Conservation (phyloP, 1,284 basidiomycete genomes). For the Malassezia pachydermatis region DNA sequence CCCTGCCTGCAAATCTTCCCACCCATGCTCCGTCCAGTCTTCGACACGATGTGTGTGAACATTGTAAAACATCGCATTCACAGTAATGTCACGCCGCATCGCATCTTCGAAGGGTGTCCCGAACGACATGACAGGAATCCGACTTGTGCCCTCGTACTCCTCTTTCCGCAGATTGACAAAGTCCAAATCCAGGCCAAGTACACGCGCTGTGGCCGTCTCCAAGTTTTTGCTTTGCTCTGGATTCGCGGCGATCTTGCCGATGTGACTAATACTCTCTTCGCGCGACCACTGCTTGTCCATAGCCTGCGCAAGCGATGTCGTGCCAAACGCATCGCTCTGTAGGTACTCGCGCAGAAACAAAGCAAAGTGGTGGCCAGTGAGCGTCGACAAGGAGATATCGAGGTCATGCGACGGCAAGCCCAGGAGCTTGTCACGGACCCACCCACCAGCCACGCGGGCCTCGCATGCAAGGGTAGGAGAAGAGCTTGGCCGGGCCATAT, state of each 20-base stretch:
- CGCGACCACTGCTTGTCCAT: not conserved
- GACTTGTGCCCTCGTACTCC: constrained; percentile 67
- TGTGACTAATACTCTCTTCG: constrained; percentile 29
- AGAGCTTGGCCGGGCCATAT: constrained; percentile 3
- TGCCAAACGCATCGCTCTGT: constrained; percentile 49
- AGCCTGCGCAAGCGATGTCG: constrained; percentile 37
- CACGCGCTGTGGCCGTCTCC: constrained; percentile 81
- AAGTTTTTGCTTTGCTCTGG: constrained; percentile 97
- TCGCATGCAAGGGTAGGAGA: constrained; percentile 17
- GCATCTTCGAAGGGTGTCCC: constrained; percentile 91
- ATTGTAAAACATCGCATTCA: constrained; percentile 95
- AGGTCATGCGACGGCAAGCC: constrained; percentile 77
- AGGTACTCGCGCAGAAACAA: constrained; percentile 65
- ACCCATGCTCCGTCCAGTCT: constrained; percentile 75
- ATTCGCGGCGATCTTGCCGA: constrained; percentile 77
- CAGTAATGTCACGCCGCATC: constrained; percentile 78
- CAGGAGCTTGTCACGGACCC: constrained; percentile 94
- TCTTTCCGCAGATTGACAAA: constrained; percentile 91
- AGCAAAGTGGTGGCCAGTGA: constrained; percentile 86
- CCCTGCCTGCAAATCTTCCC: constrained; percentile 68
- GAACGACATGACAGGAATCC: constrained; percentile 77
- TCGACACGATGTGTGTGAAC: constrained; percentile 79
- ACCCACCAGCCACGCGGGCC: constrained; percentile 64
- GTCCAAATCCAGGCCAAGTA: constrained; percentile 77
- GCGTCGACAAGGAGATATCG: constrained; percentile 72